Evolutionary conservation across 1,284 basidiomycete genomes (phyloP).

Genomic region (Porodaedalea pini): DNA sequence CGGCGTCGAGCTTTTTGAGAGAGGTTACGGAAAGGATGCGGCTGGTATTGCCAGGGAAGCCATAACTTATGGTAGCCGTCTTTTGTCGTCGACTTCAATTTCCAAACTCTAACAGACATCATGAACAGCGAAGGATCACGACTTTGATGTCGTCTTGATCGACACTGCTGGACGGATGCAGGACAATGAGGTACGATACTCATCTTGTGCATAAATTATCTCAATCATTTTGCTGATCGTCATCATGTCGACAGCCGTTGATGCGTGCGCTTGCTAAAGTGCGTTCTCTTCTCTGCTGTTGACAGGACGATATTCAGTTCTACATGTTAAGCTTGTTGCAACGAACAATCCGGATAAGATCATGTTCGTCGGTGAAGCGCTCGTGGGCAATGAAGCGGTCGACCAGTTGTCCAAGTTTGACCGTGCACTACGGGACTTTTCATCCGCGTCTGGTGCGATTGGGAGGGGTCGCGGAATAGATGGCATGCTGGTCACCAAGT

Average conservation of each 20-base stretch:
- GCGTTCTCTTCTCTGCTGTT: slow-evolving; percentile 19
- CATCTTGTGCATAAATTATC: not conserved
- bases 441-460: slow-evolving; percentile 56
- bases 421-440: slow-evolving; percentile 85
- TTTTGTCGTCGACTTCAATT: not conserved
- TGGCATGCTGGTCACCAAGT: slow-evolving; percentile 95
- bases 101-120: slow-evolving; percentile 11
- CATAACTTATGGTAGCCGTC: slow-evolving; percentile 71
- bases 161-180: slow-evolving; percentile 99
- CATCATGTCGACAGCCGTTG: slow-evolving; percentile 55
- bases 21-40: slow-evolving; percentile 97
- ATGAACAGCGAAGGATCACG: slow-evolving; percentile 69
- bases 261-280: slow-evolving; percentile 98
- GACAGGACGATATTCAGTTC: slow-evolving; percentile 4
- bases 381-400: slow-evolving; percentile 95
- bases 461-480: slow-evolving; percentile 87
- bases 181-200: slow-evolving; percentile 88
- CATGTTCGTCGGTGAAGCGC: slow-evolving; percentile 92
- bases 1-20: slow-evolving; percentile 89
- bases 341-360: slow-evolving; percentile 95
- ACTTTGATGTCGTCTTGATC: slow-evolving; percentile 92
- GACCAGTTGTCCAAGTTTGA: slow-evolving; percentile 96
- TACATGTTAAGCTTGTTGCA: slow-evolving; percentile 64
- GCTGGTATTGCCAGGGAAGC: slow-evolving; percentile 97
- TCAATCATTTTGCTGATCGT: slow-evolving; percentile 1